Percentiles rank a stretch among this genome's conserved stretches.
Conservation (phyloP, 176 grass and related monocot genomes). For the Tillandsia leiboldiana region DNA sequence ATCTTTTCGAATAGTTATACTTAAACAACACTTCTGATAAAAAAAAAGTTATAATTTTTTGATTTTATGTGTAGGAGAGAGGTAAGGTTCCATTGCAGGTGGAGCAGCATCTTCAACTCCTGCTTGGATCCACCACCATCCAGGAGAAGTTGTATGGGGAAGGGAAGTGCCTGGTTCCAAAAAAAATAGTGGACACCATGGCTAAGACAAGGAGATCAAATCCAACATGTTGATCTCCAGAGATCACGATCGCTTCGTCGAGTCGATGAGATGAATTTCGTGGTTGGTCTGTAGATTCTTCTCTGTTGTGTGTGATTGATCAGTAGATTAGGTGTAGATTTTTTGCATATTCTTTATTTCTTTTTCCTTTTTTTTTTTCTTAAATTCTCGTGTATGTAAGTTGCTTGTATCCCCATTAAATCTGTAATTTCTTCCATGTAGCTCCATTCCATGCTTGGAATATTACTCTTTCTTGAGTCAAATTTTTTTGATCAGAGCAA, state of each 20-base stretch:
- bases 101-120: conserved; percentile 25
- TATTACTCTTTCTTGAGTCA: too few relatives aligned
- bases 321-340: not conserved
- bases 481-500: too few relatives aligned
- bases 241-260: conserved; percentile 40
- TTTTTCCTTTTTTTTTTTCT: too few relatives aligned
- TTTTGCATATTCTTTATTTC: too few relatives aligned
- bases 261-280: conserved; percentile 22
- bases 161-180: conserved; percentile 56
- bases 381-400: too few relatives aligned
- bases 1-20: too few relatives aligned
- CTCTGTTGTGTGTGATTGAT: conserved; percentile 12
- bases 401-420: too few relatives aligned
- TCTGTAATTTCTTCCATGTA: too few relatives aligned
- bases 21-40: too few relatives aligned
- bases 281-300: conserved; percentile 14
- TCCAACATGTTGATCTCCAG: conserved; percentile 30
- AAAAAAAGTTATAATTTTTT: too few relatives aligned
- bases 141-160: conserved; percentile 44
- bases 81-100: conserved; percentile 17
- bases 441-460: too few relatives aligned
- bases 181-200: conserved; percentile 25
- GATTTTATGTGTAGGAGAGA: not conserved
- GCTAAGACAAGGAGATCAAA: conserved; percentile 27
- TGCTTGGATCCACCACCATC: conserved; percentile 31